Percentiles rank a stretch among this genome's conserved stretches.
phyloP scores from a whole-genome alignment of 768 basidiomycete genomes.

The Candolleomyces eurysporus region DNA sequence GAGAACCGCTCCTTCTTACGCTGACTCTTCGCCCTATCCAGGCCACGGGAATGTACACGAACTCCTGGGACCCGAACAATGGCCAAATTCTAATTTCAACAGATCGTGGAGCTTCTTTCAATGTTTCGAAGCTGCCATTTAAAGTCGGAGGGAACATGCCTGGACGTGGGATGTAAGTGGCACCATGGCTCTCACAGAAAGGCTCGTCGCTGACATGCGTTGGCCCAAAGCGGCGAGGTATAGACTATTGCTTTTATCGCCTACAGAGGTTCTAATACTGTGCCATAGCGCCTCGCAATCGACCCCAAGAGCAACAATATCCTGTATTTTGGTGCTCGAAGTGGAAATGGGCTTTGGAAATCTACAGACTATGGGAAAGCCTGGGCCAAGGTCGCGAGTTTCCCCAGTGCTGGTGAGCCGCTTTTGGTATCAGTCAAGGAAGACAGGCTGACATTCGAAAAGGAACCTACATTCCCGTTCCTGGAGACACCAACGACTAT shows the following conservation, averaged over 20 bases:
- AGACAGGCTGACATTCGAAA: neutral
- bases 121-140: constrained; percentile 51
- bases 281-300: constrained; percentile 50
- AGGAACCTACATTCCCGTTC: constrained; percentile 55
- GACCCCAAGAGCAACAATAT: constrained; percentile 64
- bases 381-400: constrained; percentile 58
- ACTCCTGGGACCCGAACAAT: constrained; percentile 60
- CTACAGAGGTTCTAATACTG: neutral
- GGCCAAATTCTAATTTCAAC: constrained; percentile 61
- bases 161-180: constrained; percentile 55
- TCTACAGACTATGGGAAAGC: constrained; percentile 57
- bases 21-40: constrained; percentile 13
- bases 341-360: constrained; percentile 66
- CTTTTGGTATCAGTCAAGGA: neutral
- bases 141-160: constrained; percentile 73
- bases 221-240: too few species aligned
- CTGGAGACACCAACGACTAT: constrained; percentile 47
- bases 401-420: constrained; percentile 53
- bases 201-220: too few species aligned
- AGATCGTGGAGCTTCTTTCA: constrained; percentile 57
- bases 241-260: neutral
- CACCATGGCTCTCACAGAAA: neutral
- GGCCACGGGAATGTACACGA: constrained; percentile 64
- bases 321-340: constrained; percentile 62
- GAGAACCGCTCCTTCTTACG: neutral